These are phyloP conservation scores for Penicillium brevicompactum DNA, from an alignment of 2,329 filamentous ascomycete species.

Conservation along the genomic window DNA sequence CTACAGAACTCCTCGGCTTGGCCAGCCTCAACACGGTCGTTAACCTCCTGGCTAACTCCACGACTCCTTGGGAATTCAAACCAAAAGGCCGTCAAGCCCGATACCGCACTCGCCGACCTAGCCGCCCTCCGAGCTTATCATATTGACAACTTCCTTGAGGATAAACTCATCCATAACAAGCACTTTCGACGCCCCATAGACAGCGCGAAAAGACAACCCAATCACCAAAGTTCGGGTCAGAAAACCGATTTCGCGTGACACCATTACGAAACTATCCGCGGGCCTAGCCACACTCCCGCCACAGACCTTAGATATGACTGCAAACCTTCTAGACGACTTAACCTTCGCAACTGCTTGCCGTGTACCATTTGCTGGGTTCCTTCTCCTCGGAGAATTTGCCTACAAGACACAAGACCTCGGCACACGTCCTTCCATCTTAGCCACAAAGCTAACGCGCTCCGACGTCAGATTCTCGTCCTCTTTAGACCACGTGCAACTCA, in stretches of 20 bases:
- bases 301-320: too few species aligned
- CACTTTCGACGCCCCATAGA: constrained; percentile 10
- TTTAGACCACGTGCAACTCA: too few species aligned
- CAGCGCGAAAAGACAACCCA: constrained; percentile 10
- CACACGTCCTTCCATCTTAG: too few species aligned
- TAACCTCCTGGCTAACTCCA: background rate
- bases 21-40: constrained; percentile 2
- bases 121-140: background rate
- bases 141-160: background rate
- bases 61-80: background rate
- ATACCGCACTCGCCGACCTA: constrained; percentile 9
- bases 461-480: too few species aligned
- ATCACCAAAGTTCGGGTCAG: constrained; percentile 4
- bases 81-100: constrained; percentile 2
- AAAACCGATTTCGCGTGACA: background rate
- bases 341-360: too few species aligned
- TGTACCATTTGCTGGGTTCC: too few species aligned
- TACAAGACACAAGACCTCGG: too few species aligned
- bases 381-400: too few species aligned
- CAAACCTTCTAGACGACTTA: too few species aligned
- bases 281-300: too few species aligned
- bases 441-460: too few species aligned
- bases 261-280: too few species aligned
- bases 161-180: constrained; percentile 6
- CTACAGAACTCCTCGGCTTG: constrained; percentile 4